phyloP scores from a whole-genome alignment of 495 filamentous ascomycete genomes.

The Staphylotrichum longicolle region DNA sequence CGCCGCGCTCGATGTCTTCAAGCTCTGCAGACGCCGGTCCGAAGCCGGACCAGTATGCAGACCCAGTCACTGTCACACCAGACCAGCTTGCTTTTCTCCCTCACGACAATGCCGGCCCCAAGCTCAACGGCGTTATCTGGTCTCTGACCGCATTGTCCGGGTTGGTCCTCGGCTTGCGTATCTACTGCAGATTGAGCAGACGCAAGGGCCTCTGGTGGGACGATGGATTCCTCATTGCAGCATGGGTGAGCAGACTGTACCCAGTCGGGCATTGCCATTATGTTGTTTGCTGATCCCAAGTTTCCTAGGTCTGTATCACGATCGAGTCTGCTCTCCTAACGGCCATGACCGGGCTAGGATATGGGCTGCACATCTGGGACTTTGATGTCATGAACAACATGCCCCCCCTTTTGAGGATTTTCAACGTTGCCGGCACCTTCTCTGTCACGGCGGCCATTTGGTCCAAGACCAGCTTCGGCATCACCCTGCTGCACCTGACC shows the following conservation, averaged over 20 bases:
- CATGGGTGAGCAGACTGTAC: constrained; percentile 29
- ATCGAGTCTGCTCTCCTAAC: constrained; percentile 16
- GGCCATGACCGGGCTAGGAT: constrained; percentile 19
- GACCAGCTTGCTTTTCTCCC: constrained; percentile 23
- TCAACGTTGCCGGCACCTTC: constrained; percentile 21
- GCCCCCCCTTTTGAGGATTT: constrained; percentile 12
- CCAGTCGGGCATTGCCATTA: not conserved
- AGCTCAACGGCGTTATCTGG: constrained; percentile 32
- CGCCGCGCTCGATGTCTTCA: not conserved
- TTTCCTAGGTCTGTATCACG: constrained; percentile 15
- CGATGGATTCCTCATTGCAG: constrained; percentile 34
- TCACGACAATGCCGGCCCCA: constrained; percentile 30
- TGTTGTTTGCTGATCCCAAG: not conserved
- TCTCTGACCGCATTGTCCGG: constrained; percentile 27
- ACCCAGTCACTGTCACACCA: constrained; percentile 4
- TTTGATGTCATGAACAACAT: constrained; percentile 21
- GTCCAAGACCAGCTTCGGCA: constrained; percentile 37
- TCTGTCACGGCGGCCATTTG: constrained; percentile 25
- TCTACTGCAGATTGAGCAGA: constrained; percentile 33
- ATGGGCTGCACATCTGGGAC: constrained; percentile 32
- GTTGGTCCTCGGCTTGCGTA: constrained; percentile 33
- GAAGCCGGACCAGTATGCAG: constrained; percentile 24
- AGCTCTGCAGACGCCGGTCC: not conserved
- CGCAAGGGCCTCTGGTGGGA: constrained; percentile 36
- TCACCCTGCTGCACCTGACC: constrained; percentile 38